Base-by-base conservation (phyloP, 2,329 filamentous ascomycete species). In the Colletotrichum tabaci region DNA sequence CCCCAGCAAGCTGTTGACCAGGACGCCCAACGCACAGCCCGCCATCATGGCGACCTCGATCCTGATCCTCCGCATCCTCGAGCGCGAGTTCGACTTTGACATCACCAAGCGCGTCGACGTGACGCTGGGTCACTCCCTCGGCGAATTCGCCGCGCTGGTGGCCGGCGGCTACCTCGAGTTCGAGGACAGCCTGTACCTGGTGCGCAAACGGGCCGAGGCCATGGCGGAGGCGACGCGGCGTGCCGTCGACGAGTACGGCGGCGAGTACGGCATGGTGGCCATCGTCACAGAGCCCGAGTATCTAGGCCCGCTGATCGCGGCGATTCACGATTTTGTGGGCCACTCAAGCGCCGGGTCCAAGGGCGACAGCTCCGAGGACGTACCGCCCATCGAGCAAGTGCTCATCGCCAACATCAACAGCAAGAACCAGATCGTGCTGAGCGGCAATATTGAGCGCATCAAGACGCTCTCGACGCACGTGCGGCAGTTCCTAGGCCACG, bases 21-120 rank as follows among this genome's bases (percentile, higher is more conserved):
- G 90, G 68, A 98, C 96, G 5, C 90, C 93, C 74, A 95, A 97
- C 79, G 93, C 96, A 4, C 96, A 98, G 82, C 96, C 96, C 1
- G 95, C 96, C 77, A 98, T 98, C 81, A 97, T 98, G 94, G 94
- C 95, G 16, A 96, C 94, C 4, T 97, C 94, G 38, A 91, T 98
- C 78, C 88, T 98, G 71, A 97, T 98, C 78, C 87, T 98, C 66
- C 92, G 94, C 67, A 91, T 98, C 72, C 87, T 98, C 74, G 94
- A 98, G 84, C 86, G 89, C 73, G 94, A 98, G 75, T 98, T 96
- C 79, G 90, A 88, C 50, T 97, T 98, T 83, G 86, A 89, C 68
- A 88, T 91, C 8, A 82, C 85, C 10, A 89, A 93, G 67, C 87
- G 92, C 71, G 91, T 95, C 53, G 94, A 98, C 82, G 90, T 97